phyloP scores from a whole-genome alignment of 2,329 filamentous ascomycete genomes.

The Claviceps digitariae region DNA sequence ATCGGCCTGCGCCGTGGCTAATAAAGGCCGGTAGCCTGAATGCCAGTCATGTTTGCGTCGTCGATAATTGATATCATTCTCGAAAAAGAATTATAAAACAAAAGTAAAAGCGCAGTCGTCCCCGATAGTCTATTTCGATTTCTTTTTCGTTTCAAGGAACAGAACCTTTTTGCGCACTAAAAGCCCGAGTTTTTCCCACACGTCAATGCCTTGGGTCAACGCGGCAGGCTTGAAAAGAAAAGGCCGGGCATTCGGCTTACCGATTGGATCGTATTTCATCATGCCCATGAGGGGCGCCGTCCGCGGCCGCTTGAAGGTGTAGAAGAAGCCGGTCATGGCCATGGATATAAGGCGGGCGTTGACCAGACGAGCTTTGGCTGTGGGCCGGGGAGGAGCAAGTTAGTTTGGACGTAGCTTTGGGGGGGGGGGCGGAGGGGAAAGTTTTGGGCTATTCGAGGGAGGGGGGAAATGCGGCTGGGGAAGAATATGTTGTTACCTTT shows the following conservation, averaged over 20 bases:
- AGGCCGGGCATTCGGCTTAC: slow-evolving; percentile 46
- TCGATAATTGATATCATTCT: background rate
- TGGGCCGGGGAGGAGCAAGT: background rate
- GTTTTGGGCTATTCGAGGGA: background rate
- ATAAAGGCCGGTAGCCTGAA: background rate
- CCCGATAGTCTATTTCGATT: slow-evolving; percentile 35
- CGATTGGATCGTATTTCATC: slow-evolving; percentile 97
- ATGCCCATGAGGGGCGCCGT: slow-evolving; percentile 77
- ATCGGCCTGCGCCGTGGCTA: background rate
- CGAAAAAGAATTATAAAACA: background rate
- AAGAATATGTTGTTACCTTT: slow-evolving; percentile 8
- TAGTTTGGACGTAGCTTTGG: background rate
- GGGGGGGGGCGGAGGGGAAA: background rate
- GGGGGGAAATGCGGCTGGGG: background rate
- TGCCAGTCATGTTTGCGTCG: background rate
- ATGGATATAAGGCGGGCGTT: slow-evolving; percentile 92
- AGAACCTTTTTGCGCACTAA: slow-evolving; percentile 91
- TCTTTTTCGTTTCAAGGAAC: slow-evolving; percentile 86
- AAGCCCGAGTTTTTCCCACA: background rate
- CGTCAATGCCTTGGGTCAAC: background rate
- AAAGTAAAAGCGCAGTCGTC: background rate
- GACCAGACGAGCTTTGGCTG: slow-evolving; percentile 84
- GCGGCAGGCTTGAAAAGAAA: no score
- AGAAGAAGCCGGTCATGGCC: slow-evolving; percentile 98
- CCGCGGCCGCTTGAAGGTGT: slow-evolving; percentile 75